Evolutionary conservation across 2,329 filamentous ascomycete genomes (phyloP).

Genomic region (Colletotrichum orbiculare): DNA sequence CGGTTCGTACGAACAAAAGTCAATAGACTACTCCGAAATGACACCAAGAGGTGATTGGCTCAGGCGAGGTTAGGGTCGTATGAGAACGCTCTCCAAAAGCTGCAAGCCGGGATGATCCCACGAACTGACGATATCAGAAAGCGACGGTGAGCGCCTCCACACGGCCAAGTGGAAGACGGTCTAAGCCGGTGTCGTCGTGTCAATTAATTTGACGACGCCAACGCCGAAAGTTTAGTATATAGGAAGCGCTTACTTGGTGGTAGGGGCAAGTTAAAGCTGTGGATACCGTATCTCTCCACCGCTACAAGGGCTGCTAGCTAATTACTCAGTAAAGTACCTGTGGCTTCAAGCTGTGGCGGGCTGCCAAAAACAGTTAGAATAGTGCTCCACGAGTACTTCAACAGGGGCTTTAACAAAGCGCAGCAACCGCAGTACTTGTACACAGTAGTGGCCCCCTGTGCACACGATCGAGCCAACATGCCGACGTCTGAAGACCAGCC

Average conservation of each 20-base stretch:
- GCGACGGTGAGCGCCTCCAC: constrained; percentile 28
- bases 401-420: too few relatives aligned
- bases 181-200: constrained; percentile 17
- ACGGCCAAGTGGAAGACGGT: constrained; percentile 2
- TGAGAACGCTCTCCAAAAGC: constrained; percentile 17
- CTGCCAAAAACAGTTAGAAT: too few relatives aligned
- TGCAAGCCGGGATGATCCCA: constrained; percentile 30
- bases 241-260: too few relatives aligned
- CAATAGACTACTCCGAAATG: constrained; percentile 13
- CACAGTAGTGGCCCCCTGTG: too few relatives aligned
- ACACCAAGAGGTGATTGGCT: constrained; percentile 18
- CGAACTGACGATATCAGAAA: constrained; percentile 10
- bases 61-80: background rate
- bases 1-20: constrained; percentile 26
- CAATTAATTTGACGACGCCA: constrained; percentile 32
- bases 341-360: too few relatives aligned
- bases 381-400: too few relatives aligned
- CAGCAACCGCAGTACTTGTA: too few relatives aligned
- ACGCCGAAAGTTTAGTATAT: constrained; percentile 14
- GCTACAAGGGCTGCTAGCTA: too few relatives aligned
- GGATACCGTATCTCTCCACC: too few relatives aligned
- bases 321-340: too few relatives aligned
- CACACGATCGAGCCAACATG: constrained; percentile 4
- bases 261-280: too few relatives aligned
- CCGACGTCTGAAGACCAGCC: constrained; percentile 9